Evolutionary conservation across 139 green algal genomes (phyloP).

Genomic region (Zygnema circumcarinatum): DNA sequence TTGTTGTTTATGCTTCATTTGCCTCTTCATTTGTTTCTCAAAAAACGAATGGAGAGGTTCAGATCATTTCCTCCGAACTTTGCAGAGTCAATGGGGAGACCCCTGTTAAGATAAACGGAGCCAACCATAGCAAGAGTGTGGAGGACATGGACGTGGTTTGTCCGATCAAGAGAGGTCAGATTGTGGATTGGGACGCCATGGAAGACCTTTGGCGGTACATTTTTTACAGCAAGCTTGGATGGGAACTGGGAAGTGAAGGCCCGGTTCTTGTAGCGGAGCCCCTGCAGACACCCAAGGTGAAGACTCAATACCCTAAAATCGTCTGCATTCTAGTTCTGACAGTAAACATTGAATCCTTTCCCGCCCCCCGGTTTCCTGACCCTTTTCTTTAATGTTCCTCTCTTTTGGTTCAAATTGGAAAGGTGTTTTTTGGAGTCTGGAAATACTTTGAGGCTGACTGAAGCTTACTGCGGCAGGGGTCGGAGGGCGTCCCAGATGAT

Average conservation of each 20-base stretch:
- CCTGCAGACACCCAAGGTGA: conserved; percentile 27
- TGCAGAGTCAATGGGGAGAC: not conserved
- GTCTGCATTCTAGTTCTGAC: no score
- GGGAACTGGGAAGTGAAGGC: conserved; percentile 54
- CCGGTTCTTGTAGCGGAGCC: conserved; percentile 54
- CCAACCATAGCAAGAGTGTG: not conserved
- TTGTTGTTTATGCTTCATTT: no score
- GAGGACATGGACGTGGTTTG: not conserved
- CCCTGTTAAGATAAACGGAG: not conserved
- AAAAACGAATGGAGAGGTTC: no score
- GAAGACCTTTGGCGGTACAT: conserved; percentile 58
- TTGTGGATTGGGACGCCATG: conserved; percentile 57
- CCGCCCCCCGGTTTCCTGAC: no score
- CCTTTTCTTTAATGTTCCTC: no score
- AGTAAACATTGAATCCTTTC: no score
- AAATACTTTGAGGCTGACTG: not conserved
- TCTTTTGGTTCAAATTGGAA: no score
- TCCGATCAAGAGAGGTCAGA: conserved; percentile 41
- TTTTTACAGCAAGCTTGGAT: conserved; percentile 54
- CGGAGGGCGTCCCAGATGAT: conserved; percentile 2
- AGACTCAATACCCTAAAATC: no score
- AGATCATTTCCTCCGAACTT: conserved; percentile 5
- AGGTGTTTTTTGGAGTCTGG: no score
- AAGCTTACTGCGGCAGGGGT: not conserved
- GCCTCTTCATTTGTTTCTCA: no score